Conservation (phyloP, 257 asterid genomes). For the Solanum medicagineum region DNA sequence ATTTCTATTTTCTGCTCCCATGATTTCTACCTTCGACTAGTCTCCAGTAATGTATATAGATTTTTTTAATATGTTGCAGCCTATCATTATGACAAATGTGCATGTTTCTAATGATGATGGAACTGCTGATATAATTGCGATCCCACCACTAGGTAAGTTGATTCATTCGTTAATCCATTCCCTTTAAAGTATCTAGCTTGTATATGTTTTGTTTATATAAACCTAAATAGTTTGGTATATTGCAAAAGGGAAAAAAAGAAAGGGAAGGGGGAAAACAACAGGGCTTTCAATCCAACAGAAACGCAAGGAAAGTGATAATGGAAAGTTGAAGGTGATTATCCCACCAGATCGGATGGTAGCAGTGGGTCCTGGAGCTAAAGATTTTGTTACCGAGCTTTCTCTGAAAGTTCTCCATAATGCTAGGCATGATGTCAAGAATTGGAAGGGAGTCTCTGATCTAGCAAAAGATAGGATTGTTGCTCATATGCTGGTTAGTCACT, state of each 20-base stretch:
- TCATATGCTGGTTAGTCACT: neutral
- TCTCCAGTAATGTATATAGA: neutral
- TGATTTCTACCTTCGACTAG: neutral
- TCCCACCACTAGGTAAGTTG: neutral
- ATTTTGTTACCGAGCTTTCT: neutral
- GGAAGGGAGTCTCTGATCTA: neutral
- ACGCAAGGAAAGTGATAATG: neutral
- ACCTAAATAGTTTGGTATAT: neutral
- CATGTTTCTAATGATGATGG: neutral
- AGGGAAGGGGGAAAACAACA: neutral
- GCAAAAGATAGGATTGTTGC: neutral
- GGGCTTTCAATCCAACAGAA: neutral
- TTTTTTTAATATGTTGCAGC: neutral
- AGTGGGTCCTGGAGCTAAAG: neutral
- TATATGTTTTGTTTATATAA: neutral
- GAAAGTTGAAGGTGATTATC: neutral
- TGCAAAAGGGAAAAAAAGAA: neutral
- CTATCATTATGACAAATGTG: neutral
- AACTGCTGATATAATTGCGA: neutral
- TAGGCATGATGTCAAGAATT: neutral
- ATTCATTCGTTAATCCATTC: neutral
- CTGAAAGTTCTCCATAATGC: neutral
- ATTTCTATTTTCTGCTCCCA: neutral
- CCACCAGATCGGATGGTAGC: neutral
- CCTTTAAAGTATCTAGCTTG: neutral